Evolutionary conservation across 208 protist genomes (phyloP).

Genomic region (Trypanosoma theileri): DNA sequence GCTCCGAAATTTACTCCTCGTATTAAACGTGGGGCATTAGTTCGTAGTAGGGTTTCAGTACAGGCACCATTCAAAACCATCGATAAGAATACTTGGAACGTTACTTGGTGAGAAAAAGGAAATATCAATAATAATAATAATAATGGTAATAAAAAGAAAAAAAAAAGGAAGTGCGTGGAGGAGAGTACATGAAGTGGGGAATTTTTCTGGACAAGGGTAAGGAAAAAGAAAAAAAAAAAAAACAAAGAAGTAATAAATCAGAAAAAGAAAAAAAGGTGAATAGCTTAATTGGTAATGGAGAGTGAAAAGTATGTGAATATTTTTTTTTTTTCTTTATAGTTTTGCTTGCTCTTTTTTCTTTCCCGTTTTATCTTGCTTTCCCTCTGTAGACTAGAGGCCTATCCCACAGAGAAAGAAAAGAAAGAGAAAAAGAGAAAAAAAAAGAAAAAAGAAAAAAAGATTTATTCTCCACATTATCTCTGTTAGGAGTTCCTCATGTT

Average conservation of each 20-base stretch:
- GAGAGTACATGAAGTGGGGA: constrained; percentile 4
- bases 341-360: no score
- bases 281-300: no score
- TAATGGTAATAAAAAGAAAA: no score
- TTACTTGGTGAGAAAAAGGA: constrained; percentile 58
- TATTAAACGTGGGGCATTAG: constrained; percentile 36
- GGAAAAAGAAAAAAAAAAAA: constrained; percentile 7
- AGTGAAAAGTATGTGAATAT: no score
- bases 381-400: no score
- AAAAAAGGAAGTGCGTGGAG: not conserved
- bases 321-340: no score
- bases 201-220: not conserved
- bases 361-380: no score
- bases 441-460: not conserved
- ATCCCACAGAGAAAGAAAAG: no score
- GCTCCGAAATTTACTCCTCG: constrained; percentile 48
- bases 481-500: not conserved
- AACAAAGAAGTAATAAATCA: not conserved
- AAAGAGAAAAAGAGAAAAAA: not conserved
- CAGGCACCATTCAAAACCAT: constrained; percentile 62
- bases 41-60: constrained; percentile 12
- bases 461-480: not conserved
- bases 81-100: constrained; percentile 83
- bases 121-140: no score
- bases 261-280: not conserved